A percentile compares a stretch with the other conserved stretches of the same genome.
Evolutionary conservation across 441 rosid species (phyloP).

Genomic region (Populus hybrid): DNA sequence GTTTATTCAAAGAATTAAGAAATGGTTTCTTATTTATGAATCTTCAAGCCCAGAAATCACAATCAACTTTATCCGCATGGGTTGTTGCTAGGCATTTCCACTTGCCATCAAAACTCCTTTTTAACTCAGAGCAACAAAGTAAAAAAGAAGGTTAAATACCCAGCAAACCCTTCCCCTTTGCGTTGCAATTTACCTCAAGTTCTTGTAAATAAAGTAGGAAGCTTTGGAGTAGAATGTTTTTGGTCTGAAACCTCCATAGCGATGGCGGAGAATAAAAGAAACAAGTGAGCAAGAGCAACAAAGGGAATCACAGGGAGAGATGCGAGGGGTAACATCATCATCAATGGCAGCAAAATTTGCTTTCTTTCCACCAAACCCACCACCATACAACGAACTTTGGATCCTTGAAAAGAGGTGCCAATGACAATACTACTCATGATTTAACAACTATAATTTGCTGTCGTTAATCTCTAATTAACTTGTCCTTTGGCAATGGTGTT

Average conservation of each 20-base stretch:
- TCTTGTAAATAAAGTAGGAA: no score
- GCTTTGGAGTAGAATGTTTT: background rate
- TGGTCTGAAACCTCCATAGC: background rate
- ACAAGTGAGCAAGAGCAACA: conserved; percentile 11
- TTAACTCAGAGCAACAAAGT: background rate
- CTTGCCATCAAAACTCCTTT: conserved; percentile 13
- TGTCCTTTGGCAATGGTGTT: no score
- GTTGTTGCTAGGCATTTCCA: conserved; percentile 13
- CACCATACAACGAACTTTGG: conserved; percentile 39
- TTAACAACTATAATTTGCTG: no score
- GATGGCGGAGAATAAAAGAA: background rate
- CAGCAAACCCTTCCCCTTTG: background rate
- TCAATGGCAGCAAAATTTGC: conserved; percentile 98
- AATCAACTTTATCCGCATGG: conserved; percentile 36
- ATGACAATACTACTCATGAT: no score
- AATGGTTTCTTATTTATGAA: background rate
- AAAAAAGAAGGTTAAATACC: background rate
- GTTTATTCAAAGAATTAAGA: no score
- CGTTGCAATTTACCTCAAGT: background rate
- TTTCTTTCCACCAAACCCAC: conserved; percentile 94
- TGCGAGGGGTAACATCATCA: conserved; percentile 88
- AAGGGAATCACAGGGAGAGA: conserved; percentile 20
- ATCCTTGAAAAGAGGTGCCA: no score
- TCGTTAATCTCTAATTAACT: no score
- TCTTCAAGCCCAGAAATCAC: conserved; percentile 18